These are phyloP conservation scores for Canavalia gladiata DNA, from an alignment of 306 rosid genomes.

Conservation along the genomic window DNA sequence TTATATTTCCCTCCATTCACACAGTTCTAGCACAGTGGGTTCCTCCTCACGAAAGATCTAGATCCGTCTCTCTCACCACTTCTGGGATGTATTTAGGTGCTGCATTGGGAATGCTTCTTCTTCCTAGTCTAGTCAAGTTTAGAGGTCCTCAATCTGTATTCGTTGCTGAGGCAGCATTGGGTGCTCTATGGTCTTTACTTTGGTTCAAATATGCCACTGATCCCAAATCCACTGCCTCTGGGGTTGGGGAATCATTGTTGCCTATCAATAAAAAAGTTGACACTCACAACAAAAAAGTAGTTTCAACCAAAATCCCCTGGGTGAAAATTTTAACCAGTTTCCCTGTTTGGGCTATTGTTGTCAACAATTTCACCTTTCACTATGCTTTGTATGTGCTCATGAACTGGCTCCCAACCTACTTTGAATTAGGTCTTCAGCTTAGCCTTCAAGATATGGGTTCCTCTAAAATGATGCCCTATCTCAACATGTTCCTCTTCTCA, in stretches of 20 bases:
- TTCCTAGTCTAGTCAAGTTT: constrained; percentile 82
- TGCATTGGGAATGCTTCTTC: constrained; percentile 85
- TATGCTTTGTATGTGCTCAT: constrained; percentile 92
- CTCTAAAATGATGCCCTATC: constrained; percentile 94
- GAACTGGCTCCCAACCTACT: constrained; percentile 99
- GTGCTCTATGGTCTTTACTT: constrained; percentile 81
- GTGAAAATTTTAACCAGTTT: constrained; percentile 73
- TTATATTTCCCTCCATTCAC: constrained; percentile 95
- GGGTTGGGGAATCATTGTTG: constrained; percentile 75
- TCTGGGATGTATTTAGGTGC: constrained; percentile 98
- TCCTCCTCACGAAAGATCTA: constrained; percentile 94
- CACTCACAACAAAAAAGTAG: constrained; percentile 42
- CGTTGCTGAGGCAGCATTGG: constrained; percentile 79
- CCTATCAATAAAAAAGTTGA: constrained; percentile 73
- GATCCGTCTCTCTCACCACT: constrained; percentile 95
- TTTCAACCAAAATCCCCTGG: constrained; percentile 75
- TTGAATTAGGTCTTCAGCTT: constrained; percentile 89
- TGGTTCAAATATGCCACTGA: constrained; percentile 87
- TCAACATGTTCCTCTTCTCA: constrained; percentile 94
- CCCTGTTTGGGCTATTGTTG: constrained; percentile 98
- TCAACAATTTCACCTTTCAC: constrained; percentile 95
- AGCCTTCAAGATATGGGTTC: constrained; percentile 99
- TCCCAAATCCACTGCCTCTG: constrained; percentile 86
- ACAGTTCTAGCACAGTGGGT: constrained; percentile 99
- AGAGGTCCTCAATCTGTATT: constrained; percentile 92